phyloP scores from a whole-genome alignment of 768 basidiomycete species.

The Fomitopsis serialis region DNA sequence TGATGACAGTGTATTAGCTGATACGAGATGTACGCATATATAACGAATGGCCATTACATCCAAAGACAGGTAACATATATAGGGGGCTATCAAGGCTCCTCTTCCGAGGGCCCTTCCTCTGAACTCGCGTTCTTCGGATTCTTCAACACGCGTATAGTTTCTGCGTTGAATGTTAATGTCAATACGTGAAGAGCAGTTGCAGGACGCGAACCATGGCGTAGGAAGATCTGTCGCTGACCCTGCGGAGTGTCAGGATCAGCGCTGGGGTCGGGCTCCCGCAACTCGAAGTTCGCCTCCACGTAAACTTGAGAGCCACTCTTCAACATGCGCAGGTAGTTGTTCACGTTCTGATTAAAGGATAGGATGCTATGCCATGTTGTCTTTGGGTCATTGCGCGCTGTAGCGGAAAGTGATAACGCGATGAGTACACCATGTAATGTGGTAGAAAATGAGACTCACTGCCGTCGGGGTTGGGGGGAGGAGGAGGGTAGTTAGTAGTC shows the following conservation, averaged over 20 bases:
- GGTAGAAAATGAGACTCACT: constrained; percentile 32
- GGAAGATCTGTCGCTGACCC: constrained; percentile 78
- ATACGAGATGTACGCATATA: neutral
- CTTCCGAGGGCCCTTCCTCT: neutral
- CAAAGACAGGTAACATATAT: neutral
- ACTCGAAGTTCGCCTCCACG: constrained; percentile 74
- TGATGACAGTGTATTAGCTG: neutral
- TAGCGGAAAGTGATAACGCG: neutral
- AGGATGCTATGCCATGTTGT: constrained; percentile 70
- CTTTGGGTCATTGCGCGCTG: neutral
- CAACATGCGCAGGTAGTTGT: constrained; percentile 59
- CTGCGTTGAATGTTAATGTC: constrained; percentile 26
- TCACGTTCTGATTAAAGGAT: constrained; percentile 61
- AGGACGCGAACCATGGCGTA: constrained; percentile 57
- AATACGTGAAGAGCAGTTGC: constrained; percentile 11
- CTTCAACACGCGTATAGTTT: constrained; percentile 46
- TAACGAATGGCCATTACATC: neutral
- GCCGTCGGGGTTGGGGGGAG: constrained; percentile 55
- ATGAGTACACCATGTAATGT: neutral
- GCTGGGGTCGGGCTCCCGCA: constrained; percentile 63
- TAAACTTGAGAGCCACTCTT: constrained; percentile 72
- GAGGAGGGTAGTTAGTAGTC: constrained; percentile 57
- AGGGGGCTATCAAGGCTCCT: neutral
- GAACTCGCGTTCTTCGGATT: constrained; percentile 3
- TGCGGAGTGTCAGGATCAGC: constrained; percentile 63